phyloP scores from a whole-genome alignment of 495 filamentous ascomycete species.

The Saxophila tyrrhenica region DNA sequence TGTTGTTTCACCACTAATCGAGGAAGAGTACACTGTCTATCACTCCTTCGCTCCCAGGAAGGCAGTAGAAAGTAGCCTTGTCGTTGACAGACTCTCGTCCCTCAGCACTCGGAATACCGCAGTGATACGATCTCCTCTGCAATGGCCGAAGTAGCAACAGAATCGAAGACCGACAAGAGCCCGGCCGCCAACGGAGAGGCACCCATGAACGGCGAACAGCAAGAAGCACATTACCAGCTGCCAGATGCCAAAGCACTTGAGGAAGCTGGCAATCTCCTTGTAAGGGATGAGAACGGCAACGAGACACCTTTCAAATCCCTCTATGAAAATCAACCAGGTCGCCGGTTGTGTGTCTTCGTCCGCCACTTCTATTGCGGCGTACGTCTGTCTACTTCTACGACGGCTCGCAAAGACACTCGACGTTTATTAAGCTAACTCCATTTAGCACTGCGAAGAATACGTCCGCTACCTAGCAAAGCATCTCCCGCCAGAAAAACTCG shows the following conservation, averaged over 20 bases:
- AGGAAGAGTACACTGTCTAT: too few relatives aligned
- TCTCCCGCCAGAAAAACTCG: slow-evolving; percentile 7
- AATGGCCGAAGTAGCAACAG: not conserved
- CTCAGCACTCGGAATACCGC: too few relatives aligned
- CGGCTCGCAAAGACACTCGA: not conserved
- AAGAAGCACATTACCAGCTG: slow-evolving; percentile 1
- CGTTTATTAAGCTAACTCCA: not conserved
- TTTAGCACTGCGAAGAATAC: slow-evolving; percentile 20
- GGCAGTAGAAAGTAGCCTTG: too few relatives aligned
- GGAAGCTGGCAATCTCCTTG: not conserved
- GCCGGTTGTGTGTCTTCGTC: slow-evolving; percentile 19
- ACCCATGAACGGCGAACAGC: not conserved
- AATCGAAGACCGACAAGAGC: not conserved
- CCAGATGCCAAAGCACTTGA: not conserved
- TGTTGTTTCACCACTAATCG: too few relatives aligned
- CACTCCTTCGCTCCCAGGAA: too few relatives aligned
- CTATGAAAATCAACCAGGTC: slow-evolving; percentile 1
- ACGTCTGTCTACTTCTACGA: not conserved
- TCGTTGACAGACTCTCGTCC: too few relatives aligned
- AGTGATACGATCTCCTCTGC: too few relatives aligned
- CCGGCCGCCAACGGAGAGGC: not conserved
- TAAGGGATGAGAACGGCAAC: slow-evolving; percentile 8
- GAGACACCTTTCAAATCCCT: slow-evolving; percentile 12
- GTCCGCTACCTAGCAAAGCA: slow-evolving; percentile 9
- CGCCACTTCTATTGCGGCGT: slow-evolving; percentile 22